Percentiles rank a stretch among this genome's conserved stretches.
Conservation (phyloP, 441 rosid genomes). For the Adansonia rubrostipa region DNA sequence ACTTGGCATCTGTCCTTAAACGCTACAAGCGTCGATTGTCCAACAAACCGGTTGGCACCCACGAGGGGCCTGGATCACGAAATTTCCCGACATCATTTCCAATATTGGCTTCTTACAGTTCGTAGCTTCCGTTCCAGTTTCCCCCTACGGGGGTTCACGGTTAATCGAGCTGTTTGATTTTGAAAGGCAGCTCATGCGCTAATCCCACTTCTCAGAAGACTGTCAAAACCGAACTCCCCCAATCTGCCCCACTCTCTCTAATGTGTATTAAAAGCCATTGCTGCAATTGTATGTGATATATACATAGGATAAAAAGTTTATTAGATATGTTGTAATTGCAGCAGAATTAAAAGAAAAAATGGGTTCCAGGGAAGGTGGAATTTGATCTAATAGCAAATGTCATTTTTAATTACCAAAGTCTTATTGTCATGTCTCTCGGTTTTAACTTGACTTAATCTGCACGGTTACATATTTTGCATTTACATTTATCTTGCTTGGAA, state of each 20-base stretch:
- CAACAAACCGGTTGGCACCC: conserved; percentile 48
- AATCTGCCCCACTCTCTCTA: conserved; percentile 23
- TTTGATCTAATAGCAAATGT: conserved; percentile 14
- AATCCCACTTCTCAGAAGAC: conserved; percentile 33
- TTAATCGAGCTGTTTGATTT: conserved; percentile 40
- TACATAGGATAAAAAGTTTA: conserved; percentile 34
- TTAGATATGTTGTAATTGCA: conserved; percentile 43
- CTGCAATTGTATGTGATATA: conserved; percentile 48
- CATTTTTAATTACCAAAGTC: no score
- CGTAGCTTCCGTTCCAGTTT: conserved; percentile 11
- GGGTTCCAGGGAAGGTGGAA: conserved; percentile 32
- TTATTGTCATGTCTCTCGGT: no score
- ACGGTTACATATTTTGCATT: no score
- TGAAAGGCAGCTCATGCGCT: conserved; percentile 38
- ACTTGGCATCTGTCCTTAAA: conserved; percentile 89
- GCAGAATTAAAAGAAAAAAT: conserved; percentile 29
- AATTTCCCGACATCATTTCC: neutral
- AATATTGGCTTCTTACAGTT: neutral
- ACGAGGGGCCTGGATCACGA: conserved; percentile 35
- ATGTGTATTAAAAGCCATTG: conserved; percentile 49
- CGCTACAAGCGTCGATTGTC: conserved; percentile 89
- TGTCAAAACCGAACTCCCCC: conserved; percentile 20
- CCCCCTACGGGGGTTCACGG: conserved; percentile 29
- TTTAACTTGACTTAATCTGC: no score
- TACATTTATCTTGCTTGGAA: no score